Evolutionary conservation across 225 moss, liverwort and hornwort genomes (phyloP).

Genomic region (Marchantia polymorpha): DNA sequence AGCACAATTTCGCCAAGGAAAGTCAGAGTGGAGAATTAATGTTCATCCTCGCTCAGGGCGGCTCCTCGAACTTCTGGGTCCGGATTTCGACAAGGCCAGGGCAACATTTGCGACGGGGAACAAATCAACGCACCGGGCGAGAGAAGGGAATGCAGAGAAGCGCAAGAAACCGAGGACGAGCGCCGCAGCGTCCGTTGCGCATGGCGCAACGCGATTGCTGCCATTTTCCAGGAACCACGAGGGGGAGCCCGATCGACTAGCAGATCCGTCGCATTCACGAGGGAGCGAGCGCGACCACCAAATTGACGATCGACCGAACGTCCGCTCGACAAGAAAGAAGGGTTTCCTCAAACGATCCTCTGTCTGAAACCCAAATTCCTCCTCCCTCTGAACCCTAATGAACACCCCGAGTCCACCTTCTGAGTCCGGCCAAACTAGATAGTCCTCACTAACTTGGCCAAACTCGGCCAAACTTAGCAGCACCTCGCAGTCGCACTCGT

Average conservation of each 20-base stretch:
- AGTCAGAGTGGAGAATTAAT: background rate
- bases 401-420: background rate
- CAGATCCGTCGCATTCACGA: background rate
- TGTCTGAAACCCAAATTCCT: background rate
- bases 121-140: conserved; percentile 5
- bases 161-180: background rate
- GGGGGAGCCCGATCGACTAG: background rate
- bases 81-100: background rate
- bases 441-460: background rate
- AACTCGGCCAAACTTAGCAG: background rate
- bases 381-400: background rate
- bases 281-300: background rate
- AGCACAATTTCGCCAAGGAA: background rate
- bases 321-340: background rate
- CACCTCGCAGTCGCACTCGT: no score
- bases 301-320: background rate
- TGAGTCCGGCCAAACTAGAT: background rate
- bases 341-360: conserved; percentile 4
- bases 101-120: background rate
- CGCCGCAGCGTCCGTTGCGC: conserved; percentile 24
- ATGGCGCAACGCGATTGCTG: conserved; percentile 25
- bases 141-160: background rate
- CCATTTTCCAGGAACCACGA: conserved; percentile 4
- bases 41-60: no score
- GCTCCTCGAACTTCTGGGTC: background rate